phyloP scores from a whole-genome alignment of 2,329 filamentous ascomycete genomes.

The Emergomyces pasteurianus region DNA sequence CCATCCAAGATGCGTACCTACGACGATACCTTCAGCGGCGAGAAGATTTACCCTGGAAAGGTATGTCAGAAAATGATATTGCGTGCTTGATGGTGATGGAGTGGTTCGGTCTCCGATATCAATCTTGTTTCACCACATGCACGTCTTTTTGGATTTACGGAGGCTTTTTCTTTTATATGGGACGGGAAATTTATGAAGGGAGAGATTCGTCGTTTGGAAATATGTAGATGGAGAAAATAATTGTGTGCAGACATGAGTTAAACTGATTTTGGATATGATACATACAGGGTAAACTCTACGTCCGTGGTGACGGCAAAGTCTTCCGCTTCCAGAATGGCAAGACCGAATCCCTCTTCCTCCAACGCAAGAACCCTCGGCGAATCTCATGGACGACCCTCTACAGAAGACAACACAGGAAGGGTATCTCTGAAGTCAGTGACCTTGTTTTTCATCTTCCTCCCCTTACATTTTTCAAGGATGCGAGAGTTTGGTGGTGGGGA shows the following conservation, averaged over 20 bases:
- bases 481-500: not conserved
- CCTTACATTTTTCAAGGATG: not conserved
- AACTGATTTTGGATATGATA: slow-evolving; percentile 17
- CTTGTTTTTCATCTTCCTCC: not conserved
- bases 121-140: not conserved
- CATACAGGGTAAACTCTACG: slow-evolving; percentile 91
- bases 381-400: slow-evolving; percentile 98
- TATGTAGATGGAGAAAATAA: no score
- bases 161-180: not conserved
- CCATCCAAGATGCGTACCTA: slow-evolving; percentile 60
- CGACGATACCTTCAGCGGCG: slow-evolving; percentile 66
- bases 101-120: not conserved
- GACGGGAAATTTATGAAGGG: not conserved
- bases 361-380: slow-evolving; percentile 99
- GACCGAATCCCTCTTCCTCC: slow-evolving; percentile 98
- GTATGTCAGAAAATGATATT: slow-evolving; percentile 37
- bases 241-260: not conserved
- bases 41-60: slow-evolving; percentile 73
- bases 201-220: not conserved
- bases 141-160: not conserved
- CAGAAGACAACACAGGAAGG: slow-evolving; percentile 99
- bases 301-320: slow-evolving; percentile 99
- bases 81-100: not conserved
- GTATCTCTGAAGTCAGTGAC: slow-evolving; percentile 93
- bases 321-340: slow-evolving; percentile 99